These are phyloP conservation scores for Singerocomus inundabilis DNA, from an alignment of 1,284 basidiomycete genomes.

Conservation along the genomic window DNA sequence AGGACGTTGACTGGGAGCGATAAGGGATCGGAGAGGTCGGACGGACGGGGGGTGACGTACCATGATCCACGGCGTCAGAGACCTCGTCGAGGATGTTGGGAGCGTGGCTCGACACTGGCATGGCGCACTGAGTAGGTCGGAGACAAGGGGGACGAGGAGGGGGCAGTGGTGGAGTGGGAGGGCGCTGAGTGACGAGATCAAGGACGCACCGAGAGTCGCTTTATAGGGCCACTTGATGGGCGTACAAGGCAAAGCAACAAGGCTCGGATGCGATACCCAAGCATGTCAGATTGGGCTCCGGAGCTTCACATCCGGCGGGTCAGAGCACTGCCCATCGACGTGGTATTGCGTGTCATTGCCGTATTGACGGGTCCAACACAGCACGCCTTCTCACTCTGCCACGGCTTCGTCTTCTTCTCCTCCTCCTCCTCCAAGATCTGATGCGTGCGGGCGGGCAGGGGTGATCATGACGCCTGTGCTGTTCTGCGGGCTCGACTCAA, in stretches of 20 bases:
- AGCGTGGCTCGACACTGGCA: conserved; percentile 29
- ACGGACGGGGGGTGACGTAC: too few species aligned
- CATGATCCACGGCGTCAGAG: conserved; percentile 75
- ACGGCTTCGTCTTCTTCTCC: too few species aligned
- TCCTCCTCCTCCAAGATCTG: too few species aligned
- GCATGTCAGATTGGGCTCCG: conserved; percentile 21
- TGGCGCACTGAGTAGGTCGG: conserved; percentile 1
- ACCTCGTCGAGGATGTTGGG: conserved; percentile 55
- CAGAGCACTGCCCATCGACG: conserved; percentile 8
- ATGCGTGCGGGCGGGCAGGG: too few species aligned
- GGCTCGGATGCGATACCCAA: conserved; percentile 13
- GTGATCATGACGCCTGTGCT: too few species aligned
- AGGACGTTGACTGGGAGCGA: conserved; percentile 58
- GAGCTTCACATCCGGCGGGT: conserved; percentile 19
- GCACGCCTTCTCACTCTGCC: too few species aligned
- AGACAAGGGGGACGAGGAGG: background rate
- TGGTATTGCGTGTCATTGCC: conserved; percentile 11
- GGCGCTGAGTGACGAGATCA: conserved; percentile 1
- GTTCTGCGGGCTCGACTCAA: too few species aligned
- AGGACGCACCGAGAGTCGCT: conserved; percentile 5
- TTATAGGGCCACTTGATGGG: too few species aligned
- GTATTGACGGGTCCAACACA: conserved; percentile 3
- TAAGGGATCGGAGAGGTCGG: too few species aligned
- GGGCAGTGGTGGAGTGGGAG: background rate
- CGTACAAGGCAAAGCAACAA: conserved; percentile 10